Base-by-base conservation (phyloP, 495 filamentous ascomycete genomes). In the Penicillium subrubescens region DNA sequence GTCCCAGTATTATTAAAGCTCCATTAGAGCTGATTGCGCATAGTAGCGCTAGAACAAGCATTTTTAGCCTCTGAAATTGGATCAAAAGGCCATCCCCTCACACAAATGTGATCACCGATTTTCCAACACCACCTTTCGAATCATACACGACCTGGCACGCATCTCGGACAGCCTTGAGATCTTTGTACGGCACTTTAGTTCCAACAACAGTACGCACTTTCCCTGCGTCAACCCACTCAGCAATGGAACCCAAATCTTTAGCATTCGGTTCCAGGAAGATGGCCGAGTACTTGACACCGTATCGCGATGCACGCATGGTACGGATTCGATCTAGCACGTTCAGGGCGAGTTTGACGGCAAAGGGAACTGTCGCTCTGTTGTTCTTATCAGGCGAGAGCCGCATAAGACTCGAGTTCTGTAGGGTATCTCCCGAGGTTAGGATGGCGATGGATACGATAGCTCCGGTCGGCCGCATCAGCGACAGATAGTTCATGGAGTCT, bases 111-210 rank as follows among this genome's bases (percentile, higher is more conserved):
- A 87, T 72, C 6, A 87, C 82, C 63, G 85, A 70, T 71, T 86
- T 87, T 31, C 86, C 86, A 27, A 86, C 57, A 3, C 85, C 86
- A 0, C 86, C 85, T 61, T 84, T 85, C 4, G 77, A 79, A 23
- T 75, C 75, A 25, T 73, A 77, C 21, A 88, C 80, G 64, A 78
- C 71, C 59, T 80, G 68, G 58, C 81, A 83, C 19, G 73, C 84
- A 34, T 67, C 64, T 62, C 75, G 78, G 2, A 87, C 72, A 0
- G 63, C 73, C 44, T 82, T 71, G 2, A 86, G 64, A 70, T 87
- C 81, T n/a, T 71, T 65, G 27, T 86, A 59, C 23, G 76, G 63
- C 17, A 76, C 81, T 31, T 67, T 73, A 19, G 69, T 77, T 19
- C 80, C 78, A 35, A 78, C 76, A 35, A 87, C 74, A 5, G 79